phyloP scores from a whole-genome alignment of 177 flowering plant genomes.

The Vitis hybrid region DNA sequence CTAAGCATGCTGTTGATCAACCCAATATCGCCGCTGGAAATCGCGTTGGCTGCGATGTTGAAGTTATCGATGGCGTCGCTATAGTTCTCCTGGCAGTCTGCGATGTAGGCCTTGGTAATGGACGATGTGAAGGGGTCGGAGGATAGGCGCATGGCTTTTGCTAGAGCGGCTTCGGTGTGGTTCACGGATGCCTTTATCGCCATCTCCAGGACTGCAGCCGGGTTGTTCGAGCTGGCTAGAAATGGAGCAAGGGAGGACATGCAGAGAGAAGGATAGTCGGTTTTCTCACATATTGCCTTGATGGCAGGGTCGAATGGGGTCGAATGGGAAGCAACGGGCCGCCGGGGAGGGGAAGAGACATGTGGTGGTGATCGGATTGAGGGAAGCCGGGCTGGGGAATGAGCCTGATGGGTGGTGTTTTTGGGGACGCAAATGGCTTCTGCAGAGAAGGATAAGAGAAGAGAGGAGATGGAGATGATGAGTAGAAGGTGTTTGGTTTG shows the following conservation, averaged over 20 bases:
- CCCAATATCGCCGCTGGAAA: slow-evolving; percentile 17
- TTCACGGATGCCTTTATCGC: slow-evolving; percentile 14
- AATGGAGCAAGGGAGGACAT: slow-evolving; percentile 20
- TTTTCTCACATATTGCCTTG: slow-evolving; percentile 21
- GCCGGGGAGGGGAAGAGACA: neutral
- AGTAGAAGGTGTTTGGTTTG: slow-evolving; percentile 3
- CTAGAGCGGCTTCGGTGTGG: neutral
- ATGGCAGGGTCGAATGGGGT: neutral
- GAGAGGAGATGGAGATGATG: slow-evolving; percentile 16
- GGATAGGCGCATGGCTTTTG: neutral
- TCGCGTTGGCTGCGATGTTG: slow-evolving; percentile 18
- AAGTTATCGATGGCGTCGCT: slow-evolving; percentile 21
- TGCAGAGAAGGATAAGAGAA: slow-evolving; percentile 15
- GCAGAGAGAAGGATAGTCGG: slow-evolving; percentile 33
- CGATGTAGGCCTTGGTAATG: neutral
- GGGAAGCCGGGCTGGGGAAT: neutral
- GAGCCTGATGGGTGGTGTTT: neutral
- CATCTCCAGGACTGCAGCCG: slow-evolving; percentile 9
- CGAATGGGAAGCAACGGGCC: neutral
- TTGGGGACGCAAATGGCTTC: slow-evolving; percentile 23
- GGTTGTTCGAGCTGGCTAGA: slow-evolving; percentile 2
- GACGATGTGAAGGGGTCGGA: neutral
- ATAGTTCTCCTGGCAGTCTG: slow-evolving; percentile 31
- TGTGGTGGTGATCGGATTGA: neutral
- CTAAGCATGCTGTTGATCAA: slow-evolving; percentile 33